Evolutionary conservation across 2,329 filamentous ascomycete genomes (phyloP).

Genomic region (Davidsoniella neocaledoniae): DNA sequence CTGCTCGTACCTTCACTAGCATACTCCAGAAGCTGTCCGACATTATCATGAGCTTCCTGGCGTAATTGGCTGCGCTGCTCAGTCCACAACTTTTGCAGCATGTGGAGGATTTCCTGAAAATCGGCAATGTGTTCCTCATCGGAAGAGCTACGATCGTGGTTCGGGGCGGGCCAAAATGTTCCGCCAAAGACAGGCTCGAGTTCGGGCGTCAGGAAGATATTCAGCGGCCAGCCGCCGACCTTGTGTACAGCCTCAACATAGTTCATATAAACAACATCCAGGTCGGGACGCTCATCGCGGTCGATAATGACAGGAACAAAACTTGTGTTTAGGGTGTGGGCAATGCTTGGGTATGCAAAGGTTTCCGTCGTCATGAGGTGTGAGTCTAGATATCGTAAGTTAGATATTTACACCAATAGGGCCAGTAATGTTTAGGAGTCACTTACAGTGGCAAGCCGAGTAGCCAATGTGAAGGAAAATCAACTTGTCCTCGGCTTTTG

Average conservation of each 20-base stretch:
- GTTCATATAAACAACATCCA: conserved; percentile 96
- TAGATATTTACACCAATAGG: neutral
- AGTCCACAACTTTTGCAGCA: conserved; percentile 59
- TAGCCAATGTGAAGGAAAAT: conserved; percentile 93
- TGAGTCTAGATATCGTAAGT: conserved; percentile 36
- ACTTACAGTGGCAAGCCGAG: conserved; percentile 82
- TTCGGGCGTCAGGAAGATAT: conserved; percentile 89
- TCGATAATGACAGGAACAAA: conserved; percentile 92
- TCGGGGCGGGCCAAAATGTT: conserved; percentile 84
- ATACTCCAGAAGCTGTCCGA: conserved; percentile 68
- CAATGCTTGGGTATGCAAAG: conserved; percentile 69
- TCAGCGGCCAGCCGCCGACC: conserved; percentile 83
- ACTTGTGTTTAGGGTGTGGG: conserved; percentile 62
- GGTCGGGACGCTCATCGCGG: conserved; percentile 80
- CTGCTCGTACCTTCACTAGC: conserved; percentile 53
- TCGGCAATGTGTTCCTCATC: conserved; percentile 43
- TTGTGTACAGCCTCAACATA: conserved; percentile 89
- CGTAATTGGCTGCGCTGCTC: conserved; percentile 72
- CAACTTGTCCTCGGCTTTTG: conserved; percentile 66
- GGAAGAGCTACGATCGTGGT: conserved; percentile 24
- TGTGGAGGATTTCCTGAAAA: conserved; percentile 69
- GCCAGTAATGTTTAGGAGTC: conserved; percentile 9
- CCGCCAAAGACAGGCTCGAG: conserved; percentile 90
- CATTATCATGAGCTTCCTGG: conserved; percentile 67
- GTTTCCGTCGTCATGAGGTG: conserved; percentile 89